These are phyloP conservation scores for Tetrahymena malaccensis DNA, from an alignment of 73 alveolate genomes.

Conservation along the genomic window DNA sequence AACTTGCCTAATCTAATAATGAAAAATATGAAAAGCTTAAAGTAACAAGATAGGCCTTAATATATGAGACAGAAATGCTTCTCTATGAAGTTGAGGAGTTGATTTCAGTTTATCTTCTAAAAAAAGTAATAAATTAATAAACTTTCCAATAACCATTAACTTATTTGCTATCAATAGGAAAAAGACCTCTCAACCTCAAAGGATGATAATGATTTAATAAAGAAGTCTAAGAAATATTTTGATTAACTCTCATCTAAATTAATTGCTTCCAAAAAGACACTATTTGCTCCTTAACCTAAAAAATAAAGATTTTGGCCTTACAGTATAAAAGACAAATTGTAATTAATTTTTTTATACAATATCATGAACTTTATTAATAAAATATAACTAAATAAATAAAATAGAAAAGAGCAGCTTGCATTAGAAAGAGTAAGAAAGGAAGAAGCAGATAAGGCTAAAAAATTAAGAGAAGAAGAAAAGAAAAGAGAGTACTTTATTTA, in stretches of 20 bases:
- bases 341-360: background rate
- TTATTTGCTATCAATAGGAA: background rate
- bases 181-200: conserved; percentile 21
- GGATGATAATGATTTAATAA: conserved; percentile 7
- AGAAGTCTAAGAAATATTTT: conserved; percentile 5
- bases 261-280: background rate
- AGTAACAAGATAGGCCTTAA: background rate
- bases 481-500: conserved; percentile 16
- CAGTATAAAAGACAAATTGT: conserved; percentile 9
- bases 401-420: conserved; percentile 10
- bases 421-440: conserved; percentile 27
- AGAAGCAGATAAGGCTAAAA: conserved; percentile 10
- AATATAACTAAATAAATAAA: too few relatives aligned
- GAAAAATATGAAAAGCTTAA: background rate
- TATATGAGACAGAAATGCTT: conserved; percentile 18
- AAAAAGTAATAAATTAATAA: background rate
- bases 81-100: conserved; percentile 22
- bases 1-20: conserved; percentile 20
- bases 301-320: conserved; percentile 20
- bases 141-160: background rate
- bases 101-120: background rate
- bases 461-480: conserved; percentile 27
- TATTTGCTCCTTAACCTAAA: background rate
- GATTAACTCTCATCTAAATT: background rate
- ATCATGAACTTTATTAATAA: background rate